Base-by-base conservation (phyloP, 129 eudicot genomes). In the Calendula officinalis region DNA sequence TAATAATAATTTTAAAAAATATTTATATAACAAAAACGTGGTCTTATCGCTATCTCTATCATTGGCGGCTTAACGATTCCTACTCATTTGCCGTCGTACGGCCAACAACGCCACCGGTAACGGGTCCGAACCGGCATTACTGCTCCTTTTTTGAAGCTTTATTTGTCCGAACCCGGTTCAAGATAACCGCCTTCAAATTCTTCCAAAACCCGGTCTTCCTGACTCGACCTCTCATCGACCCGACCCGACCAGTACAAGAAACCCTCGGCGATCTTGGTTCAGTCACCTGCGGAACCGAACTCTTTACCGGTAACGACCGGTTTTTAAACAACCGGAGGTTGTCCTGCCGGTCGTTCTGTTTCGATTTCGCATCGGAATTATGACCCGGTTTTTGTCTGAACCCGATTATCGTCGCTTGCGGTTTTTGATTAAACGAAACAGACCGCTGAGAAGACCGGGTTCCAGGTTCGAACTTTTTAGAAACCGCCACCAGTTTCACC, bases 251-350 rank as follows among this genome's bases (percentile, higher is more conserved):
- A 14, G 67, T 78, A 50, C 91, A 84, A 1, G 86, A 81, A 11
- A 84, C 91, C 40, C 78, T 66, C 5, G 91, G 91, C 0, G 91
- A 84, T 48, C 60, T 66, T 36, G 91, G 91, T 39, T 84, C 91
- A 6, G 46, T 2, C 4, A 54, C 66, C 37, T 71, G 79, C 35
- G 6, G 37, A 9, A 22, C 74, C 40, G 69, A 48, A 32, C 70
- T 64, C 14, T 64, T 75, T 1, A 75, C 87, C 44, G 80, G 80
- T 3, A 76, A 56, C 1, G 89, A 83, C 65, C 80, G 78, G 83
- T 75, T 83, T 56, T 80, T 73, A 32, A 70, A 75, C 33, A 82
- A 43, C 40, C 70, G 62, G 0, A 47, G 38, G 16, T 36, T 69
- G 12, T 72, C 77, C 12, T n/a, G 40, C 60, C 40, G 56, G 7